Base-by-base conservation (phyloP, 2,329 filamentous ascomycete genomes). In the Beauveria australis region DNA sequence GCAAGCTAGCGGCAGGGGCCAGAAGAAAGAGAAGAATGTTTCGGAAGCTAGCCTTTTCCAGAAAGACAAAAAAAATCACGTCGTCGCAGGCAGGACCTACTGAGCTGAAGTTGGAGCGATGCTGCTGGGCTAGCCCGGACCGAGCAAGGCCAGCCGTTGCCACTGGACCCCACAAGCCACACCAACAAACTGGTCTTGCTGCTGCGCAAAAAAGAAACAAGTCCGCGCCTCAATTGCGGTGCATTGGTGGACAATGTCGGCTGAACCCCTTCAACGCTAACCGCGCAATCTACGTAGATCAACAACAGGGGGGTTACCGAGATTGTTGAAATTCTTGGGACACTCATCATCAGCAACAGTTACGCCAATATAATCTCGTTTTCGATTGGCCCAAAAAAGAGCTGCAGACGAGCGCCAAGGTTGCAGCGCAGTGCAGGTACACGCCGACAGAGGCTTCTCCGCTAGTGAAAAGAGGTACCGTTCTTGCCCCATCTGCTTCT, bases 221-320 rank as follows among this genome's bases (percentile, higher is more conserved):
- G 33, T 37, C 33, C 33, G 33, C 33, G 33, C 33, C 33, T 37
- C 33, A 37, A 37, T 37, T 37, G 33, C 33, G 33, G 33, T 19
- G 16, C n/a, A 3, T 22, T 12, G n/a, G n/a, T 58, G 26, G 46
- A 58, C 55, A 46, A 51, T 51, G 55, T 46, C 55, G 55, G 55
- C 55, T 58, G 55, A 58, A 58, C 55, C 55, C 28, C 28, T 49
- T 28, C 44, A 56, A 58, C 55, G 55, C 55, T 58, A 58, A 56
- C 55, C 33, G 46, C 55, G 46, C 44, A 57, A 30, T 49, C 46
- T 58, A 49, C 22, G 30, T 30, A 58, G 44, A 49, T 58, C 51
- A 53, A 37, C 30, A 12, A 7, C 41, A 46, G 26, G 53, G 41
- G 24, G 53, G 24, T 30, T 51, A 37, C 33, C 14, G 24, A 16